Evolutionary conservation across 768 basidiomycete genomes (phyloP).

Genomic region (Lactarius indigo): DNA sequence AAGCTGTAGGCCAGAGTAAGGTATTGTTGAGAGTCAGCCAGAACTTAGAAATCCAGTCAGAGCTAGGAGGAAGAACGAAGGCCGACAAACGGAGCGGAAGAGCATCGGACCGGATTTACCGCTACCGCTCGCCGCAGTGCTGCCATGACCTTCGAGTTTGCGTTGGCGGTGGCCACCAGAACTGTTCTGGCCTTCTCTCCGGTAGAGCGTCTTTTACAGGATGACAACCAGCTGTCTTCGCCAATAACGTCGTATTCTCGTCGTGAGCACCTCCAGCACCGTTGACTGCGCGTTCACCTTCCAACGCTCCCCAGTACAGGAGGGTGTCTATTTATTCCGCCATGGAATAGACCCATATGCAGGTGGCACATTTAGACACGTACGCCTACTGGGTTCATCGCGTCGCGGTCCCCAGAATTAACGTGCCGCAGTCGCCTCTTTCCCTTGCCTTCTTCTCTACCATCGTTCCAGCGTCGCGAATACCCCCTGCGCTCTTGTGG

Average conservation of each 20-base stretch:
- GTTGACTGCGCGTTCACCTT: constrained; percentile 16
- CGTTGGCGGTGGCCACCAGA: constrained; percentile 43
- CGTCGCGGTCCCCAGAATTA: not conserved
- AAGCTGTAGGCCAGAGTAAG: not conserved
- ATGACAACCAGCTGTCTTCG: constrained; percentile 76
- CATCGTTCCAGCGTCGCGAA: constrained; percentile 52
- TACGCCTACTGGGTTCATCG: constrained; percentile 37
- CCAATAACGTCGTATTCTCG: constrained; percentile 77
- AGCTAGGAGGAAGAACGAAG: not conserved
- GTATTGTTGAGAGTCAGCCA: not conserved
- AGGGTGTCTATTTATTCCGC: constrained; percentile 79
- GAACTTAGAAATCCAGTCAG: not conserved
- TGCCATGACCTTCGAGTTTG: constrained; percentile 17
- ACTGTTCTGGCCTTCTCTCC: constrained; percentile 51
- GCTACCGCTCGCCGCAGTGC: not conserved
- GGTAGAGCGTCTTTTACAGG: constrained; percentile 49
- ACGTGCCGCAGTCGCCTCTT: constrained; percentile 64
- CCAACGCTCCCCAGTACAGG: constrained; percentile 59
- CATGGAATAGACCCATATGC: constrained; percentile 84
- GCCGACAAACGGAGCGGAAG: not conserved
- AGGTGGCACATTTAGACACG: constrained; percentile 83
- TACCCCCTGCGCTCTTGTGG: constrained; percentile 60
- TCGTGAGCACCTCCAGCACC: constrained; percentile 44
- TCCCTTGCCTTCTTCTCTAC: constrained; percentile 73
- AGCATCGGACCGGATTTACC: not conserved